Base-by-base conservation (phyloP, 352 stramenopile species). In the Pythium dissimile region DNA sequence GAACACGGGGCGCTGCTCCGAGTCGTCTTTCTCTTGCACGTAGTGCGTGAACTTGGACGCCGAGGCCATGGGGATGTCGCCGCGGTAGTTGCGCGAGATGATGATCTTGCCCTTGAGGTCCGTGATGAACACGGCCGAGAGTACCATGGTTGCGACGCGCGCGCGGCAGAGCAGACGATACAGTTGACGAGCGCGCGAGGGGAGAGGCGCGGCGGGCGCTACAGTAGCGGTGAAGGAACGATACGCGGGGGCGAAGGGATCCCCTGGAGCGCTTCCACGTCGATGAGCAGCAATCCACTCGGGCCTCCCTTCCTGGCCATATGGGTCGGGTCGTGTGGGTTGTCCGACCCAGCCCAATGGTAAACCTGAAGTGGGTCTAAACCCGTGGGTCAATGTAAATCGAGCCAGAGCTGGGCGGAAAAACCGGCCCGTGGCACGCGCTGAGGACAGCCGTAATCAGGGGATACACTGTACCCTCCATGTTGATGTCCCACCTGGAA, bases 51-150 rank as follows among this genome's bases (percentile, higher is more conserved):
- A 97, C 69, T 88, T 96, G 64, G 94, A 72, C 2, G 84, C 88
- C 3, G 93, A 89, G 0, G 84, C 88, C 71, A 99, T 94, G 38
- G 97, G 94, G 63, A 99, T 98, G 75, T 99, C 97, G 21, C 97
- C 97, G 37, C 97, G 88, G 73, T 99, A 99, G 78, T 99, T 99
- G 55, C 97, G 89, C 62, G 91, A 98, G 73, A 99, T 99, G 58
- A 99, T 98, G 46, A 98, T 94, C 80, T 99, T 99, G 38, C 97
- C 97, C 73, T 98, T 98, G 23, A 98, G 77, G 75, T 99, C 97
- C 59, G 97, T 99, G 71, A 99, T 97, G 82, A 99, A 99, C 51
- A 99, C 90, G 21, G 97, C 97, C 43, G 95, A 99, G 53, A 97
- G 92, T 64, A 99, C 95, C 95, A 98, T 99, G 28, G 47, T 62